A percentile compares a stretch with the other conserved stretches of the same genome.
Evolutionary conservation across 768 basidiomycete species (phyloP).

Genomic region (Agrocybe pediades): DNA sequence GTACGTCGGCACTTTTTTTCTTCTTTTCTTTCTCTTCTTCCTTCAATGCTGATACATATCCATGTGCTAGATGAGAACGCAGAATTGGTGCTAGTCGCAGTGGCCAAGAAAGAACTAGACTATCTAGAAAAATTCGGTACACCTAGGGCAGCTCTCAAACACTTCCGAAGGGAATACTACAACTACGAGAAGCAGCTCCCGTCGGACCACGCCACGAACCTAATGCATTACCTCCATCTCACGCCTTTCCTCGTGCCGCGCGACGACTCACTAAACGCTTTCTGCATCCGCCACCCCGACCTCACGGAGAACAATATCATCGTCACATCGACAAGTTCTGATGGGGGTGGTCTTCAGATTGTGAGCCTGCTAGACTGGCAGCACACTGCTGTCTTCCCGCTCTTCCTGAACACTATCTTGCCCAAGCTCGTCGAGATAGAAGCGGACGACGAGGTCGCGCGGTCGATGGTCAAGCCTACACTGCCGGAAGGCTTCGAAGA

Average conservation of each 20-base stretch:
- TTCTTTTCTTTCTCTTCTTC: constrained; percentile 24
- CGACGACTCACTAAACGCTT: constrained; percentile 37
- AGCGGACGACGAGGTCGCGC: constrained; percentile 38
- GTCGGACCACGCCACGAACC: constrained; percentile 48
- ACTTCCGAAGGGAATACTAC: constrained; percentile 44
- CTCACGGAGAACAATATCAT: constrained; percentile 52
- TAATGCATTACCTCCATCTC: constrained; percentile 49
- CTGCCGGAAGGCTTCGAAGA: constrained; percentile 44
- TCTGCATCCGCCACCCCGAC: constrained; percentile 57
- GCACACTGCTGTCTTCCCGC: constrained; percentile 53
- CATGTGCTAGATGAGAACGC: constrained; percentile 42
- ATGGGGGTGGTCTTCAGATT: constrained; percentile 36
- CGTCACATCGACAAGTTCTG: constrained; percentile 39
- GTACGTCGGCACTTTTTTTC: constrained; percentile 40
- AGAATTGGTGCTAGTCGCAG: constrained; percentile 42
- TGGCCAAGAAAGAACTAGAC: constrained; percentile 47
- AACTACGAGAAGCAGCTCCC: constrained; percentile 44
- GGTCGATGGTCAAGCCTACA: constrained; percentile 39
- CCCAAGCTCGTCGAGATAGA: constrained; percentile 49
- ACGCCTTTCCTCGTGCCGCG: constrained; percentile 46
- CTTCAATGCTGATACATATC: constrained; percentile 30
- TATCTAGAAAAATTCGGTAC: constrained; percentile 50
- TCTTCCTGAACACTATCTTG: constrained; percentile 49
- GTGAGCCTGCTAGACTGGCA: constrained; percentile 55
- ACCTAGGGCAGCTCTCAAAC: constrained; percentile 45